These are phyloP conservation scores for Pulicaria dysenterica DNA, from an alignment of 129 eudicot genomes.

Conservation along the genomic window DNA sequence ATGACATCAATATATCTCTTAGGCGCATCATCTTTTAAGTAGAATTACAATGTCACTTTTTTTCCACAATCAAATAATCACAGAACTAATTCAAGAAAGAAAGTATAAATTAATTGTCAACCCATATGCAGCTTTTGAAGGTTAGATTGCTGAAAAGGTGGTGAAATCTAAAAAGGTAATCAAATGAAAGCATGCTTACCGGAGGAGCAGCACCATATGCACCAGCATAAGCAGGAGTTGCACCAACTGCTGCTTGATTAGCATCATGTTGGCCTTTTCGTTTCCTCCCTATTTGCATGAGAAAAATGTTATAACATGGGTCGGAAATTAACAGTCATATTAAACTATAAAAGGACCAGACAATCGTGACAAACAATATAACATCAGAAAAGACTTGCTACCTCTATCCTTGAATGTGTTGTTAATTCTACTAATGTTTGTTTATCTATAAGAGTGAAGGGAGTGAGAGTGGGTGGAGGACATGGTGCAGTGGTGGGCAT, in stretches of 20 bases:
- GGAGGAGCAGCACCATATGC: constrained; percentile 80
- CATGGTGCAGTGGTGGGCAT: no score
- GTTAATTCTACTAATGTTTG: no score
- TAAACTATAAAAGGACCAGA: neutral
- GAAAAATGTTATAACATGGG: neutral
- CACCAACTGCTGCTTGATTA: constrained; percentile 70
- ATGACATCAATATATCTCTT: no score
- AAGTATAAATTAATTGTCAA: no score
- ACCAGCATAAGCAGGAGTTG: constrained; percentile 65
- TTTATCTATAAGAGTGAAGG: no score
- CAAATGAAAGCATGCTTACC: constrained; percentile 44
- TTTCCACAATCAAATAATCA: neutral
- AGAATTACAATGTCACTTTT: no score
- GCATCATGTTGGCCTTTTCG: constrained; percentile 81
- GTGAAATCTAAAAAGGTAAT: neutral
- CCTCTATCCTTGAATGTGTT: neutral
- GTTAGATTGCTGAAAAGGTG: no score
- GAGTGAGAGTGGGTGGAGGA: no score
- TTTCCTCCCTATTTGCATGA: constrained; percentile 60
- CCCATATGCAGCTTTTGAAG: no score
- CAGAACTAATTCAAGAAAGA: neutral
- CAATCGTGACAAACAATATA: neutral
- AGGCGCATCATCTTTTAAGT: no score
- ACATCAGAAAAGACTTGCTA: neutral
- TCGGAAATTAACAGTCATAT: neutral